Evolutionary conservation across 2,329 filamentous ascomycete species (phyloP).

Genomic region (Botryotinia globosa): DNA sequence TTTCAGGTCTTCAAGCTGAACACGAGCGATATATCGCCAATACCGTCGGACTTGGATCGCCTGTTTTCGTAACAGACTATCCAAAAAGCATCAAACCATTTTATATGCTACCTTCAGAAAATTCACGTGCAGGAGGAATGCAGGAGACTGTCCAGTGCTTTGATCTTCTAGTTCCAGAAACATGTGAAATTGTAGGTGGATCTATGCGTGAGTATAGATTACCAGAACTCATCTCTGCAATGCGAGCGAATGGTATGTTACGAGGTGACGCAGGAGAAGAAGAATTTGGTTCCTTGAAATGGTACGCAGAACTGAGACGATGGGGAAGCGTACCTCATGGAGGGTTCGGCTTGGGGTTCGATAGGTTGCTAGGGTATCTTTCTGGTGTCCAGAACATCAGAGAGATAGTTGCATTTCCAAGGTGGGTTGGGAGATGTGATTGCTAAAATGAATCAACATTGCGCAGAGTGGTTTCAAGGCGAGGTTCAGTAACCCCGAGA

Average conservation of each 20-base stretch:
- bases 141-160: constrained; percentile 63
- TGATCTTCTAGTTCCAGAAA: constrained; percentile 66
- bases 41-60: constrained; percentile 51
- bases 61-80: constrained; percentile 91
- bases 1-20: constrained; percentile 76
- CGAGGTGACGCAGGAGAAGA: constrained; percentile 30
- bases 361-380: constrained; percentile 65
- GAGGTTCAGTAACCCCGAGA: background rate
- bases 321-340: constrained; percentile 71
- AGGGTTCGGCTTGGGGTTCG: constrained; percentile 70
- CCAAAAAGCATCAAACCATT: constrained; percentile 89
- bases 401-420: constrained; percentile 67
- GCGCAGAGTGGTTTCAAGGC: background rate
- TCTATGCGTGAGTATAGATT: constrained; percentile 68
- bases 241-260: constrained; percentile 56
- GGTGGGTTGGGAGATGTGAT: constrained; percentile 48
- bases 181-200: constrained; percentile 67
- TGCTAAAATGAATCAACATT: constrained; percentile 31
- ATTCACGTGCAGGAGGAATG: constrained; percentile 4
- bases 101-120: constrained; percentile 67
- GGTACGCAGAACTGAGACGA: constrained; percentile 67
- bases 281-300: constrained; percentile 53
- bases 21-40: constrained; percentile 87
- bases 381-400: constrained; percentile 63
- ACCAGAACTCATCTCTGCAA: constrained; percentile 54